phyloP scores from a whole-genome alignment of 306 rosid genomes.

The Citrullus mucosospermus region DNA sequence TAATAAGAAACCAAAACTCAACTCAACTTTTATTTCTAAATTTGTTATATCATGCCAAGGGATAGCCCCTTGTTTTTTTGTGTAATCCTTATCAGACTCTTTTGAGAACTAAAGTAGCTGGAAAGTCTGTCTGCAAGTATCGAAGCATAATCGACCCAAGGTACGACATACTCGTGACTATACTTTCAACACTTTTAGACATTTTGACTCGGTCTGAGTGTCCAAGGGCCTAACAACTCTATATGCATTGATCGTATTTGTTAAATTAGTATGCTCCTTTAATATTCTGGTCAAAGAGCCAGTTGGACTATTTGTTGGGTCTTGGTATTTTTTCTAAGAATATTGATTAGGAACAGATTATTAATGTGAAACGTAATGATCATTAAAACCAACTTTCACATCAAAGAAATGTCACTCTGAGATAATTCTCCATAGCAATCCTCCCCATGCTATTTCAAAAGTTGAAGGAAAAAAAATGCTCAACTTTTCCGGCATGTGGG shows the following conservation, averaged over 20 bases:
- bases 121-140: neutral
- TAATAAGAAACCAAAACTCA: neutral
- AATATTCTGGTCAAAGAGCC: neutral
- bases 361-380: neutral
- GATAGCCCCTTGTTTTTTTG: neutral
- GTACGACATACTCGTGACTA: neutral
- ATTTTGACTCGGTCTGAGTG: neutral
- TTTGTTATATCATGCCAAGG: neutral
- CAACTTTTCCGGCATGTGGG: slow-evolving; percentile 21
- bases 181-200: neutral
- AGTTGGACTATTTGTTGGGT: neutral
- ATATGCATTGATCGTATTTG: neutral
- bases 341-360: neutral
- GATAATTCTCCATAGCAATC: neutral
- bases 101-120: neutral
- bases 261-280: slow-evolving; percentile 6
- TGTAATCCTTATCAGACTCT: neutral
- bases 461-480: slow-evolving; percentile 21
- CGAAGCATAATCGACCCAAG: neutral
- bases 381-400: neutral
- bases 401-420: neutral
- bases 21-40: neutral
- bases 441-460: slow-evolving; percentile 6
- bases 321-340: neutral
- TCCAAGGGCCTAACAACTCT: neutral